Evolutionary conservation across 2,329 filamentous ascomycete genomes (phyloP).

Genomic region (Madurella fahalii): DNA sequence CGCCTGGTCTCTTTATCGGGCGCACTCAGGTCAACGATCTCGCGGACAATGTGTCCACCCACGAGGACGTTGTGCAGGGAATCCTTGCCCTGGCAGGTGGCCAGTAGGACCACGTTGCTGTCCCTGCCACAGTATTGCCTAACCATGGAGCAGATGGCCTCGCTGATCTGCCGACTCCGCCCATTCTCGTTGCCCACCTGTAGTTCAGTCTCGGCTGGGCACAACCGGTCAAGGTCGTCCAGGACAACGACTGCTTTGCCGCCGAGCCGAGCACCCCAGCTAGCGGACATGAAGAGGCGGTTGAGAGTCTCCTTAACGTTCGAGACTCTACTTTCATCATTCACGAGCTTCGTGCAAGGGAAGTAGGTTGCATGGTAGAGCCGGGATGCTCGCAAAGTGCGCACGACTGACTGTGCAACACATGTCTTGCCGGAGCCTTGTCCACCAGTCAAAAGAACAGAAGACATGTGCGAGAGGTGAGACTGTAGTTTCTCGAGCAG

Average conservation of each 20-base stretch:
- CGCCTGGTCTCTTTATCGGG: slow-evolving; percentile 88
- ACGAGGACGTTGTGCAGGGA: slow-evolving; percentile 85
- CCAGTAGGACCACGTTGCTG: slow-evolving; percentile 78
- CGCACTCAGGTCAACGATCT: slow-evolving; percentile 84
- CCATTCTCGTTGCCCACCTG: slow-evolving; percentile 93
- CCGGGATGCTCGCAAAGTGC: slow-evolving; percentile 65
- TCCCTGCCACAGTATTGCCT: slow-evolving; percentile 77
- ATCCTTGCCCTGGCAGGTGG: slow-evolving; percentile 90
- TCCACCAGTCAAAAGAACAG: slow-evolving; percentile 82
- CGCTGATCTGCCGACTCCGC: slow-evolving; percentile 85
- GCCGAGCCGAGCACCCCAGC: slow-evolving; percentile 85
- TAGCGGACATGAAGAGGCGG: slow-evolving; percentile 79
- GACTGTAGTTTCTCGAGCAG: slow-evolving; percentile 68
- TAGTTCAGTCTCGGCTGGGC: slow-evolving; percentile 88
- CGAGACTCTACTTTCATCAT: slow-evolving; percentile 83
- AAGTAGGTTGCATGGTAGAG: slow-evolving; percentile 84
- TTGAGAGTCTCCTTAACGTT: slow-evolving; percentile 86
- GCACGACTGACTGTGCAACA: slow-evolving; percentile 70
- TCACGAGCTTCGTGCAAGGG: slow-evolving; percentile 79
- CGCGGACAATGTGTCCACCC: slow-evolving; percentile 85
- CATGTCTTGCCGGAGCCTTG: slow-evolving; percentile 88
- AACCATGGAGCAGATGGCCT: slow-evolving; percentile 77
- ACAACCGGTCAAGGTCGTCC: slow-evolving; percentile 90
- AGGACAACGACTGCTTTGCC: slow-evolving; percentile 81
- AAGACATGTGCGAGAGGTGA: slow-evolving; percentile 80